Base-by-base conservation (phyloP, 2,329 filamentous ascomycete species). In the Lachnellula suecica region DNA sequence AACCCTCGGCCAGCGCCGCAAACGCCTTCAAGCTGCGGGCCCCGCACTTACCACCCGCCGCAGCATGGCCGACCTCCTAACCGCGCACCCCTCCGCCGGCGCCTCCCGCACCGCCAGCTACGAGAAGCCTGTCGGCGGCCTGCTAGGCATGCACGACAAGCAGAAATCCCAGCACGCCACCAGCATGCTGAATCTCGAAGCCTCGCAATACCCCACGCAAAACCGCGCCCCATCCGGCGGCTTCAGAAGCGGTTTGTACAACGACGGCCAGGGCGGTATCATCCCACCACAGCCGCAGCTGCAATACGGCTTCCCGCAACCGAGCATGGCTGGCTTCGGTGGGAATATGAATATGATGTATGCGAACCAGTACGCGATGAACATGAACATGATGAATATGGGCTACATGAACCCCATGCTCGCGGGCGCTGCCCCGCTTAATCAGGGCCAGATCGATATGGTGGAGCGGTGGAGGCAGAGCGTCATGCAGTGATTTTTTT, bases 1-100 rank as follows among this genome's bases (percentile, higher is more conserved):
- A 66, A 93, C 89, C 0, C 75, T 94, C 0, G 89, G 88, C 9
- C 88, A 93, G 68, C 84, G 89, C 10, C 84, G 88, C 1, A 83
- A 83, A 24, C 81, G 89, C 23, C 75, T 94, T 2, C 88, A 91
- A 66, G 83, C 84, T 6, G 83, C 86, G 63, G 73, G 71, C 9
- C 56, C 69, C 15, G 61, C 64, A 6, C 24, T 67, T 2, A 67
- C 66, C 42, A 65, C 68, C 45, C 68, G 73, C 52, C 70, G 70
- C 38, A 79, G 73, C 57, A 74, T 68, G 63, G 66, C 66, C n/a
- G 57, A 68, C 46, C 59, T 69, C 8, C 75, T 87, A 9, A 72
- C 79, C 53, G 74, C 76, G 2, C 78, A 83, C 59, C 82, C 82
- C 5, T 66, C 69, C 22, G 65, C 69, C 27, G 63, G 66, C 19